Evolutionary conservation across 169 alveolate species (phyloP).

Genomic region (Cryptosporidium bovis): DNA sequence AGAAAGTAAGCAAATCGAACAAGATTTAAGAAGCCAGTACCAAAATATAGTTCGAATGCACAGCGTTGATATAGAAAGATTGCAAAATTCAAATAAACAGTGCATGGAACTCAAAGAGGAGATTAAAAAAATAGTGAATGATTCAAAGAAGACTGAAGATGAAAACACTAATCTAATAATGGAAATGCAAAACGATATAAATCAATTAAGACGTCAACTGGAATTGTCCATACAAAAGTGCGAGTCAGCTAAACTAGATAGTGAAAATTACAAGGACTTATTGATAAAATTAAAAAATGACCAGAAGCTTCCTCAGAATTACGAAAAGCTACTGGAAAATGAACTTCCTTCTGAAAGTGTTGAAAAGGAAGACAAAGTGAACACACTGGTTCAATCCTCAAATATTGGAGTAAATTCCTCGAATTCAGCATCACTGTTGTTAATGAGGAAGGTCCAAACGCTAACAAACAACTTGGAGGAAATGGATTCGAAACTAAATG

Average conservation of each 20-base stretch:
- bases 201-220: slow-evolving; percentile 39
- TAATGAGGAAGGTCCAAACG: slow-evolving; percentile 48
- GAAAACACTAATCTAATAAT: slow-evolving; percentile 38
- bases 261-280: slow-evolving; percentile 10
- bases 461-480: slow-evolving; percentile 52
- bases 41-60: slow-evolving; percentile 71
- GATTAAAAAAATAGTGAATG: not conserved
- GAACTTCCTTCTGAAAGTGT: not conserved
- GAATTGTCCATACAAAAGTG: slow-evolving; percentile 29
- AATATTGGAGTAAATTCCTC: slow-evolving; percentile 8
- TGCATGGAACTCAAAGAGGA: slow-evolving; percentile 41
- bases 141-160: slow-evolving; percentile 37
- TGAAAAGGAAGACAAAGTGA: slow-evolving; percentile 7
- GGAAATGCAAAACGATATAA: slow-evolving; percentile 62
- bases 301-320: not conserved
- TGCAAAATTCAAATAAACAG: slow-evolving; percentile 51
- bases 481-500: slow-evolving; percentile 65
- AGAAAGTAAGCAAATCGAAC: slow-evolving; percentile 35
- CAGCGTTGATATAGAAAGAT: slow-evolving; percentile 57
- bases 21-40: slow-evolving; percentile 58
- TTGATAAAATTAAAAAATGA: slow-evolving; percentile 41
- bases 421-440: slow-evolving; percentile 27
- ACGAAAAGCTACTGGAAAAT: not conserved
- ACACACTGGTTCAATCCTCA: not conserved
- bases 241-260: slow-evolving; percentile 26